Base-by-base conservation (phyloP, 2,329 filamentous ascomycete genomes). In the Phaeoacremonium minimum region DNA sequence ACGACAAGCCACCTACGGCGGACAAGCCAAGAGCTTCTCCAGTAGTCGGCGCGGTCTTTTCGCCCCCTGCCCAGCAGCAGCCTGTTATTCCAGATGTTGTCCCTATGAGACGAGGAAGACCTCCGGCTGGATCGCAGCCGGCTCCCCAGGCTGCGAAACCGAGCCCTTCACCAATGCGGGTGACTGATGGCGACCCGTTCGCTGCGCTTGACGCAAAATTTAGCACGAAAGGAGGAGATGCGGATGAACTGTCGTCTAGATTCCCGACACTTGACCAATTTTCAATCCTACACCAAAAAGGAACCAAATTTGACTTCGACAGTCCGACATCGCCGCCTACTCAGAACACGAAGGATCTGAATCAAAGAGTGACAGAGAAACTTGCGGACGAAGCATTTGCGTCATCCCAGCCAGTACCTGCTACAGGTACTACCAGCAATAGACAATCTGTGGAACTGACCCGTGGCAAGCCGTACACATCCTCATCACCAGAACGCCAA, bases 201-300 rank as follows among this genome's bases (percentile, higher is more conserved):
- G 88, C 88, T 14, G 88, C 87, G 1, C 73, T 98, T 17, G 93
- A 98, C 56, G 75, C 83, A 3, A 81, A 75, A 38, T 66, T 63
- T 44, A 47, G 68, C 46, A 51, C 65, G 16, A 66, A 66, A 7
- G 72, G 76, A 15, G 69, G 71, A 26, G 22, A 9, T 9, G 28
- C 5, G 3, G 93, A 97, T 47, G 91, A 97, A 52, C 67, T 96
- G 17, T 88, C 91, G 0, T 75, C 80, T 18, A 78, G 85, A 35
- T 98, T 96, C 48, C 93, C 93, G 1, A 90, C 87, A 6, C 70
- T 98, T 16, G 90, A 97, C 51, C 87, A 97, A 48, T 98, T 98
- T 54, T 83, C 91, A 4, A 69, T 98, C 14, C 67, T 96, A 30
- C 88, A 95, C 48, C 89, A 97, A 44, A 78, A 86, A 43, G 85